These are phyloP conservation scores for Coemansia pectinata DNA, from an alignment of 192 early-diverging fungal genomes.

Conservation along the genomic window DNA sequence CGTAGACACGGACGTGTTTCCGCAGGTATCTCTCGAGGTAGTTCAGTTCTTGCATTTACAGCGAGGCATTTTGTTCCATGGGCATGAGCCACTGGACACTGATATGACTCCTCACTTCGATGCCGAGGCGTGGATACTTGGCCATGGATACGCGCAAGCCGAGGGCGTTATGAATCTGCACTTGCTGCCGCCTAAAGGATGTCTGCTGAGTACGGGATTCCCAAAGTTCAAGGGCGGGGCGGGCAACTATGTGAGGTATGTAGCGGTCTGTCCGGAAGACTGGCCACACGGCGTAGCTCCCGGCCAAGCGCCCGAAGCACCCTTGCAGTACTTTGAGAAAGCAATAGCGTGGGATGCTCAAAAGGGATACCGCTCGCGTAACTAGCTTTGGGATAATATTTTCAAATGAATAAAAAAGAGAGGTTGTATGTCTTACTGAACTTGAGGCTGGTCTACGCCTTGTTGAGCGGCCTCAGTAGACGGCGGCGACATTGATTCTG, in stretches of 20 bases:
- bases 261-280: conserved; percentile 47
- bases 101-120: conserved; percentile 55
- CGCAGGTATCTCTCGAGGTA: conserved; percentile 48
- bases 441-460: not conserved
- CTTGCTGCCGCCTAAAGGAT: conserved; percentile 50
- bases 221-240: conserved; percentile 55
- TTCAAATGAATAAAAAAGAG: not conserved
- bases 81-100: conserved; percentile 57
- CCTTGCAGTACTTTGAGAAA: conserved; percentile 34
- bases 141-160: conserved; percentile 53
- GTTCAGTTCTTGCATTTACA: conserved; percentile 53
- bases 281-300: conserved; percentile 49
- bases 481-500: conserved; percentile 2
- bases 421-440: not conserved
- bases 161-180: conserved; percentile 57
- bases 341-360: conserved; percentile 40
- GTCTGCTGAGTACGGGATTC: conserved; percentile 55
- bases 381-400: not conserved
- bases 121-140: conserved; percentile 49
- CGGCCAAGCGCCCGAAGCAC: conserved; percentile 38
- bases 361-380: conserved; percentile 28
- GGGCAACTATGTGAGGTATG: conserved; percentile 56
- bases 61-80: conserved; percentile 53
- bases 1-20: conserved; percentile 55
- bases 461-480: not conserved